Percentiles rank a stretch among this genome's conserved stretches.
Evolutionary conservation across 1,284 basidiomycete genomes (phyloP).

Genomic region (Cystobasidium pallidum): DNA sequence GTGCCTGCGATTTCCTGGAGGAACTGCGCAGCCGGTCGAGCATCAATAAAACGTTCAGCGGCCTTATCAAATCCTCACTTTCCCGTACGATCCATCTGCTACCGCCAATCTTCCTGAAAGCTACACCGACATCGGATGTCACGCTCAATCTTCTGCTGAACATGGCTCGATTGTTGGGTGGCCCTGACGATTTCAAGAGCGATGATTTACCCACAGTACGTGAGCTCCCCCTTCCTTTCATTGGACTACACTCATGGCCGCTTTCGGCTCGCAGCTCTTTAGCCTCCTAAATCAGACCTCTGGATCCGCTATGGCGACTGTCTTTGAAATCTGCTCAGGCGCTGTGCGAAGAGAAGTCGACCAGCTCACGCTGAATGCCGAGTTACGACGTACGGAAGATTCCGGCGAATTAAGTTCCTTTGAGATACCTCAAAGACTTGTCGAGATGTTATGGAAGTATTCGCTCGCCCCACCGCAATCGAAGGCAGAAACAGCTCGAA

Average conservation of each 20-base stretch:
- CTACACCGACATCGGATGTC: neutral
- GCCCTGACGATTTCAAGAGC: neutral
- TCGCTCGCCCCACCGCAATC: neutral
- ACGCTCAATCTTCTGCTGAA: neutral
- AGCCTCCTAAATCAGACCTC: neutral
- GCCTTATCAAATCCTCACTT: neutral
- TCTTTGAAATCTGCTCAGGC: neutral
- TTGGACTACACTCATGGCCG: neutral
- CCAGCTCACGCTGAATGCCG: conserved; percentile 29
- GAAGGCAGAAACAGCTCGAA: neutral
- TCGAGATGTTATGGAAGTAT: neutral
- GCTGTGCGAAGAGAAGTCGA: conserved; percentile 31
- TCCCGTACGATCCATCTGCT: conserved; percentile 3
- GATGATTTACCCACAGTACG: conserved; percentile 2
- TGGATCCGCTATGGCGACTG: neutral
- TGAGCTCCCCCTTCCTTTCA: neutral
- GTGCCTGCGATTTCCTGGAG: conserved; percentile 71
- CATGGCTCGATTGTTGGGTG: neutral
- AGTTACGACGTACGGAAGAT: neutral
- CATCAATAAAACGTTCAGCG: conserved; percentile 71
- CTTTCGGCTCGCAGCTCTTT: neutral
- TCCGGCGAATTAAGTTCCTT: neutral
- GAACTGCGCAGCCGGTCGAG: conserved; percentile 70
- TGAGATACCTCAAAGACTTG: neutral
- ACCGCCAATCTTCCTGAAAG: neutral